Conservation (phyloP, 768 basidiomycete genomes). For the Boletus reticulatus region DNA sequence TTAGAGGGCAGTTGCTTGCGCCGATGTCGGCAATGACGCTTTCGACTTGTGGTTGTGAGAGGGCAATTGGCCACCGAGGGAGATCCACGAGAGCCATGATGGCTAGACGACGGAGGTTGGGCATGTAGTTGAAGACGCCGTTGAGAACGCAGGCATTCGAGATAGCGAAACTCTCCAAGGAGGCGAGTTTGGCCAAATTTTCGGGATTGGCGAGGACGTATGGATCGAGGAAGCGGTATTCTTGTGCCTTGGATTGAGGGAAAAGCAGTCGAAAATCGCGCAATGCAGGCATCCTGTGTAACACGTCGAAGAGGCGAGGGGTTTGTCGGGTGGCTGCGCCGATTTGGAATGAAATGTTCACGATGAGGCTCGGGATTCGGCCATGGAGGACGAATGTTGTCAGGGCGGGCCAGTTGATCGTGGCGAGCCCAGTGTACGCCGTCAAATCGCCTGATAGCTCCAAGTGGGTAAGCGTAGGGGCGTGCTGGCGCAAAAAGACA, state of each 20-base stretch:
- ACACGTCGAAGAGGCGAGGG: slow-evolving; percentile 26
- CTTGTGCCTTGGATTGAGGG: slow-evolving; percentile 26
- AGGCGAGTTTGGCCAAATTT: slow-evolving; percentile 30
- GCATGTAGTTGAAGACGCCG: slow-evolving; percentile 29
- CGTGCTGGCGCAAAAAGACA: slow-evolving; percentile 31
- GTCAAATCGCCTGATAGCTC: slow-evolving; percentile 33
- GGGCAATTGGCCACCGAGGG: slow-evolving; percentile 36
- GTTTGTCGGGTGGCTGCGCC: neutral
- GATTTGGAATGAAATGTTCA: slow-evolving; percentile 15
- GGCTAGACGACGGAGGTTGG: slow-evolving; percentile 28
- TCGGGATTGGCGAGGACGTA: slow-evolving; percentile 17
- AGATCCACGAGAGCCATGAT: slow-evolving; percentile 35
- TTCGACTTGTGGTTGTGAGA: slow-evolving; percentile 33
- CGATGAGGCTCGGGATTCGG: slow-evolving; percentile 18
- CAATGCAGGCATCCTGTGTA: slow-evolving; percentile 30
- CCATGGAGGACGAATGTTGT: slow-evolving; percentile 33
- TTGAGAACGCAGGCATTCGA: slow-evolving; percentile 34
- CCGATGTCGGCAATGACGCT: slow-evolving; percentile 28
- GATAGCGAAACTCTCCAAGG: slow-evolving; percentile 34
- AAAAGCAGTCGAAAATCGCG: slow-evolving; percentile 33
- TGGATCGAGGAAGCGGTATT: slow-evolving; percentile 28
- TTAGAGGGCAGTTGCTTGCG: slow-evolving; percentile 32
- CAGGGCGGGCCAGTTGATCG: slow-evolving; percentile 31
- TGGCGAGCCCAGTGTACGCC: slow-evolving; percentile 24
- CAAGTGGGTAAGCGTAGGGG: slow-evolving; percentile 27